Conservation (phyloP, 1,139 yeast genomes). For the Hemisphaericaspora lyxosophila region DNA sequence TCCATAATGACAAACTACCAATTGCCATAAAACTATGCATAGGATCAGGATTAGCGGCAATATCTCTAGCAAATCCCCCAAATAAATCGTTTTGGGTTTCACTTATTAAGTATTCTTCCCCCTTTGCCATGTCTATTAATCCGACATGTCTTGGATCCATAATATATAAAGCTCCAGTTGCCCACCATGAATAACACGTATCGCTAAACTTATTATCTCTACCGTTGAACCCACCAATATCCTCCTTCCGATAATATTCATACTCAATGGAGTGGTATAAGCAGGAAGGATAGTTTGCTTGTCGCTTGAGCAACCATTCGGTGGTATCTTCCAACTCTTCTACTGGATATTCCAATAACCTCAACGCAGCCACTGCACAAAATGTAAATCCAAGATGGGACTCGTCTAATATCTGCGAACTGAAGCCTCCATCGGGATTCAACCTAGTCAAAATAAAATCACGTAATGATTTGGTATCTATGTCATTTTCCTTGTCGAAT, state of each 20-base stretch:
- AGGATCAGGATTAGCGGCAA: constrained; percentile 66
- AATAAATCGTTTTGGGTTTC: constrained; percentile 60
- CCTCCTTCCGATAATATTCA: constrained; percentile 42
- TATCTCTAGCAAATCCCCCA: constrained; percentile 83
- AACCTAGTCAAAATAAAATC: constrained; percentile 44
- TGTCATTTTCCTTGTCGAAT: constrained; percentile 31
- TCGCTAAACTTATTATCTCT: constrained; percentile 82
- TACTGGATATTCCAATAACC: constrained; percentile 35
- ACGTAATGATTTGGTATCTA: constrained; percentile 41
- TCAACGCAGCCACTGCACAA: constrained; percentile 74
- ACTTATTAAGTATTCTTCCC: constrained; percentile 49
- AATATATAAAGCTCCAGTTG: constrained; percentile 57
- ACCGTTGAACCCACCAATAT: constrained; percentile 84
- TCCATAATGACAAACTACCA: constrained; percentile 53
- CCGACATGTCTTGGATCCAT: constrained; percentile 25
- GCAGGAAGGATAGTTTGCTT: constrained; percentile 40
- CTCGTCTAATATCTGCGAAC: constrained; percentile 47
- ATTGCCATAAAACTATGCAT: constrained; percentile 64
- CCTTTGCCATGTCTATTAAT: constrained; percentile 38
- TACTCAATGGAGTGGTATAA: constrained; percentile 25
- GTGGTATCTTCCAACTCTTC: constrained; percentile 35
- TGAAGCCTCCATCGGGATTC: constrained; percentile 67
- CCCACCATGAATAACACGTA: constrained; percentile 94
- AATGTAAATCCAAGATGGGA: constrained; percentile 87
- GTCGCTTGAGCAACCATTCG: constrained; percentile 66